Base-by-base conservation (phyloP, 139 green algal species). In the Astrephomene gubernaculifera region DNA sequence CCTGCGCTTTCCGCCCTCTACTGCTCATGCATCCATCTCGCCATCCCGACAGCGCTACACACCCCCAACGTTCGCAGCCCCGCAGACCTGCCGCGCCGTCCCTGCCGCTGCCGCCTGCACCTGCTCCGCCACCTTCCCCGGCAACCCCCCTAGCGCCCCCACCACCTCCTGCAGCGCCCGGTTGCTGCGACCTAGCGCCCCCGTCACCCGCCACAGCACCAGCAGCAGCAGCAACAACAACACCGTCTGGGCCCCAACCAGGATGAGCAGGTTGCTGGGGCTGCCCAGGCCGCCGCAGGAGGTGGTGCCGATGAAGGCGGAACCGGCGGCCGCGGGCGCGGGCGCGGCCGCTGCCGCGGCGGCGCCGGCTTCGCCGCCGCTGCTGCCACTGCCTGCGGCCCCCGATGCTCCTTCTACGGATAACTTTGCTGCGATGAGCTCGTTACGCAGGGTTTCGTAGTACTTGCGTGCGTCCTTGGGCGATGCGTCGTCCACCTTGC, bases 391-490 rank as follows among this genome's bases (percentile, higher is more conserved):
- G 33, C 12, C 49, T n/a, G 44, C 31, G 44, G 4, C 71, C 22
- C 57, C n/a, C 29, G 9, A 22, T 31, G 49, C 33, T 2, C 35
- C 72, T 22, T 67, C 54, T 21, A 61, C 21, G 2, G 25, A 3
- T 0, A 70, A 36, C 52, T 53, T 69, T 2, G 52, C 49, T 1
- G 33, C 35, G n/a, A n/a, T n/a, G 4, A 81, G 49, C 53, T 81
- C 52, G 2, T 25, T 53, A 14, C 35, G 60, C 3, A 81, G 10
- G 4, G 53, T 70, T 1, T 52, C 53, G 54, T 44, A 81, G 53
- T 29, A 81, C 52, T 81, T 81, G 31, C 33, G 35, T 7, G 73
- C 36, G 27, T 81, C 73, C 53, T 81, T 81, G 73, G 53, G 52
- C 6, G 73, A 67, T 21, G 7, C 73, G 54, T 53, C 35, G 1